These are phyloP conservation scores for Barnettozyma californica DNA, from an alignment of 805 yeast species.

Conservation along the genomic window DNA sequence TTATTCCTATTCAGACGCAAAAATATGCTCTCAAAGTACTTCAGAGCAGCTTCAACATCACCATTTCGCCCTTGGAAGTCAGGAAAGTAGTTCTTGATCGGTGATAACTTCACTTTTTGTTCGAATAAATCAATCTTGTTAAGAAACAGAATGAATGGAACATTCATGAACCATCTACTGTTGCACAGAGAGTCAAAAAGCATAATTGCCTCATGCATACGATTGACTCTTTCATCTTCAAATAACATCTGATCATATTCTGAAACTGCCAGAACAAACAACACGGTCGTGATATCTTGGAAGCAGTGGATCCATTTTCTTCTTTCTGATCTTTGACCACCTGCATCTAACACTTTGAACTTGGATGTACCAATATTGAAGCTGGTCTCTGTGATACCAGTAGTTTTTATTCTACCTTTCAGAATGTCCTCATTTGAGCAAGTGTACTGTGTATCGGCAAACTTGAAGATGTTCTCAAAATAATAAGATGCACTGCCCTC, in stretches of 20 bases:
- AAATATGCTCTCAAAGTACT: constrained; percentile 67
- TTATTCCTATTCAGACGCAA: constrained; percentile 55
- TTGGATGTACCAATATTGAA: constrained; percentile 62
- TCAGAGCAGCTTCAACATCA: constrained; percentile 60
- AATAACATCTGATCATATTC: constrained; percentile 91
- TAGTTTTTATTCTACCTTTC: constrained; percentile 88
- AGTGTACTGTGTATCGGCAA: constrained; percentile 57
- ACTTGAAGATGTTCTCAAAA: constrained; percentile 64
- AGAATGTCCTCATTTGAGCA: constrained; percentile 82
- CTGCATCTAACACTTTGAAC: constrained; percentile 87
- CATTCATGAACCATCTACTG: constrained; percentile 76
- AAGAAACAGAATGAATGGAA: constrained; percentile 84
- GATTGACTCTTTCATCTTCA: constrained; percentile 83
- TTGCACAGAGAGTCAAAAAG: constrained; percentile 80
- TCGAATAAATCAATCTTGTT: constrained; percentile 84
- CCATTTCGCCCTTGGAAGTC: constrained; percentile 64
- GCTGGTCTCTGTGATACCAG: constrained; percentile 86
- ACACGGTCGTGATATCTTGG: constrained; percentile 80
- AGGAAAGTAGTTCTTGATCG: constrained; percentile 71
- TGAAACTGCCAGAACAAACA: constrained; percentile 83
- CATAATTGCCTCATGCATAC: constrained; percentile 86
- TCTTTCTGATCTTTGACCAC: constrained; percentile 91
- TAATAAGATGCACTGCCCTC: constrained; percentile 81
- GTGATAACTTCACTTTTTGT: constrained; percentile 58
- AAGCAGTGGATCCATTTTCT: constrained; percentile 94